phyloP scores from a whole-genome alignment of 129 eudicot species.

The Kitagawia praeruptora region DNA sequence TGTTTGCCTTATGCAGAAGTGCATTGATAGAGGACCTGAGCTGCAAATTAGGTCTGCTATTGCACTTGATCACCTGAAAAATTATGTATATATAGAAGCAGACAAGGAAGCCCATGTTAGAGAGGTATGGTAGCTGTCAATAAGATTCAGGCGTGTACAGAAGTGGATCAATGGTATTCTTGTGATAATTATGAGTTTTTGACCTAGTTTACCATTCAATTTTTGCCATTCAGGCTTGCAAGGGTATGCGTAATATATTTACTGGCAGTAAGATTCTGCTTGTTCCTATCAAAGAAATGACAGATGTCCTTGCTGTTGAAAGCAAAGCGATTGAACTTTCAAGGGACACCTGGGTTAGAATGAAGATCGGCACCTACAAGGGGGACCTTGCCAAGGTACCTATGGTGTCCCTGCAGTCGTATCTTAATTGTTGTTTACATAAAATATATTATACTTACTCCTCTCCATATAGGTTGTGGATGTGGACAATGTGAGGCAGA shows the following conservation, averaged over 20 bases:
- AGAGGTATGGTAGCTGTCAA: slow-evolving; percentile 47
- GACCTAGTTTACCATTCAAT: slow-evolving; percentile 10
- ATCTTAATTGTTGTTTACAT: not conserved
- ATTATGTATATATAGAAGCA: slow-evolving; percentile 81
- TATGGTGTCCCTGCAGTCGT: not conserved
- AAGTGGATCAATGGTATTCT: not conserved
- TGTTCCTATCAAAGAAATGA: slow-evolving; percentile 96
- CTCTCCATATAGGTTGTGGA: slow-evolving; percentile 56
- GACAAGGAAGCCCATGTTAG: slow-evolving; percentile 98
- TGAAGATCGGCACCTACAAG: slow-evolving; percentile 85
- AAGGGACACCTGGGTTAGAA: slow-evolving; percentile 92
- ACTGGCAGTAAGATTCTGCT: slow-evolving; percentile 56
- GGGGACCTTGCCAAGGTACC: slow-evolving; percentile 97
- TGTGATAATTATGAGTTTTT: not conserved
- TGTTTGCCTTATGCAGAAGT: slow-evolving; percentile 92
- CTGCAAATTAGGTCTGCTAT: slow-evolving; percentile 78
- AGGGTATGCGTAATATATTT: slow-evolving; percentile 90
- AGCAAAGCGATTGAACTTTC: slow-evolving; percentile 87
- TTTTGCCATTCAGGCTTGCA: slow-evolving; percentile 56
- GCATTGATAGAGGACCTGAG: slow-evolving; percentile 76
- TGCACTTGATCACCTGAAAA: slow-evolving; percentile 95
- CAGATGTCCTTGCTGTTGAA: slow-evolving; percentile 93
- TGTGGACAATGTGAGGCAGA: slow-evolving; percentile 90
- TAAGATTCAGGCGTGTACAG: not conserved
- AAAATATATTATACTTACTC: not conserved